These are phyloP conservation scores for Pinus albicaulis DNA, from an alignment of 75 land plant genomes.

Conservation along the genomic window DNA sequence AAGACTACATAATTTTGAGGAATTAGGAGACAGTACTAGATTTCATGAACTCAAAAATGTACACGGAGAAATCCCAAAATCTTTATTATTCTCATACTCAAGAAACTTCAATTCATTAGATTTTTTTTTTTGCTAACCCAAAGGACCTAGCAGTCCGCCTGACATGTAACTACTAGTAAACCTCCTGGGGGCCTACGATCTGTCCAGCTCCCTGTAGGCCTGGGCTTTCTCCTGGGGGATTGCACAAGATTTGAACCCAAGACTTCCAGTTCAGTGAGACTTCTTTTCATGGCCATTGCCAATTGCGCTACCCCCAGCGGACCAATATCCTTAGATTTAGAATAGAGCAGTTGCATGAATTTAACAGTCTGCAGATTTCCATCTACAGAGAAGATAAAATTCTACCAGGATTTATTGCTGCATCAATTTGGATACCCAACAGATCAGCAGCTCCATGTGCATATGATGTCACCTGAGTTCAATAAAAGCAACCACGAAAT, in stretches of 20 bases:
- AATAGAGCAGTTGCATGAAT: neutral
- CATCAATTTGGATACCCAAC: constrained; percentile 96
- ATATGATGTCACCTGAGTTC: constrained; percentile 87
- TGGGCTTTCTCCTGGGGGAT: no score
- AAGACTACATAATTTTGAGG: neutral
- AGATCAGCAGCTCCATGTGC: constrained; percentile 94
- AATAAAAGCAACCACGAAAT: neutral
- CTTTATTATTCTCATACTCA: no score
- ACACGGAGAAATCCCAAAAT: neutral
- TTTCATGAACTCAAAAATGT: constrained; percentile 1
- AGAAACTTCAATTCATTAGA: neutral
- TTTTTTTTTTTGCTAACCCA: no score
- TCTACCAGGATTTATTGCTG: constrained; percentile 94
- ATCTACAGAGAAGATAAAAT: neutral
- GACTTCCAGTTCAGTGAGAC: no score
- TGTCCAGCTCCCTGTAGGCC: no score
- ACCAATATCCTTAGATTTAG: neutral
- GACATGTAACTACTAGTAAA: no score
- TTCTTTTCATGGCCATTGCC: no score
- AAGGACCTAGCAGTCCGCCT: no score
- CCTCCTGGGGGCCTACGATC: no score
- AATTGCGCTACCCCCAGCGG: no score
- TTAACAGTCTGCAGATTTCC: neutral
- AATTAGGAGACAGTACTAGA: neutral
- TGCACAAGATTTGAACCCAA: no score